Evolutionary conservation across 805 yeast genomes (phyloP).

Genomic region (Ogataea dorogensis): DNA sequence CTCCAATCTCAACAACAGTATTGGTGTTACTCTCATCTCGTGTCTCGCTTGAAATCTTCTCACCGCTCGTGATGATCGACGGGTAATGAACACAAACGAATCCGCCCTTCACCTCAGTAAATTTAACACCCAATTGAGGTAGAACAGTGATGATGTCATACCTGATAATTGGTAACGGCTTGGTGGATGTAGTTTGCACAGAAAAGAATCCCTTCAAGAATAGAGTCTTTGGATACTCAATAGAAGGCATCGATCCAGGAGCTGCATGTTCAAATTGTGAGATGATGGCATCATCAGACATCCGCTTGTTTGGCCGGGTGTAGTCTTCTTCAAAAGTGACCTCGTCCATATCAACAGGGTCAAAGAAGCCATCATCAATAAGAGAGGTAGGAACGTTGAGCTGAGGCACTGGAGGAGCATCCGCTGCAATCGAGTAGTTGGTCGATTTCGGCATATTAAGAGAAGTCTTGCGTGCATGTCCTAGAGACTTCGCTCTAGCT

Average conservation of each 20-base stretch:
- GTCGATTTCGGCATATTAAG: slow-evolving; percentile 34
- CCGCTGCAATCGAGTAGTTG: slow-evolving; percentile 20
- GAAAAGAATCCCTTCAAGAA: slow-evolving; percentile 91
- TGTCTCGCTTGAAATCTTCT: slow-evolving; percentile 6
- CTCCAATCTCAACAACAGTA: slow-evolving; percentile 21
- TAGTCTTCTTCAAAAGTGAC: slow-evolving; percentile 28
- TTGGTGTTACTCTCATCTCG: slow-evolving; percentile 22
- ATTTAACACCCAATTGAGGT: slow-evolving; percentile 72
- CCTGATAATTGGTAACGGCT: slow-evolving; percentile 84
- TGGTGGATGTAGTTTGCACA: slow-evolving; percentile 92
- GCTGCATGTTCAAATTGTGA: slow-evolving; percentile 50
- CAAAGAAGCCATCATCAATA: slow-evolving; percentile 55
- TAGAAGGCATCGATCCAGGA: slow-evolving; percentile 85
- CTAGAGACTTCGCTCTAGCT: slow-evolving; percentile 84
- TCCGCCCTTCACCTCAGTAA: slow-evolving; percentile 90
- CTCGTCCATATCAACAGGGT: slow-evolving; percentile 49
- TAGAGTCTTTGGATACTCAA: slow-evolving; percentile 87
- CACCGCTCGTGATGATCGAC: slow-evolving; percentile 34
- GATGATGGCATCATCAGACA: slow-evolving; percentile 49
- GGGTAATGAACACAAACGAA: slow-evolving; percentile 77
- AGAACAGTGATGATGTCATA: slow-evolving; percentile 78
- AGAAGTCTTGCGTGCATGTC: slow-evolving; percentile 71
- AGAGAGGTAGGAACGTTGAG: slow-evolving; percentile 30
- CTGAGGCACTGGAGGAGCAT: slow-evolving; percentile 46
- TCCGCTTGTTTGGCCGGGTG: slow-evolving; percentile 30